Percentiles rank a stretch among this genome's conserved stretches.
phyloP scores from a whole-genome alignment of 805 yeast species.

The Yamadazyma akitaensis region DNA sequence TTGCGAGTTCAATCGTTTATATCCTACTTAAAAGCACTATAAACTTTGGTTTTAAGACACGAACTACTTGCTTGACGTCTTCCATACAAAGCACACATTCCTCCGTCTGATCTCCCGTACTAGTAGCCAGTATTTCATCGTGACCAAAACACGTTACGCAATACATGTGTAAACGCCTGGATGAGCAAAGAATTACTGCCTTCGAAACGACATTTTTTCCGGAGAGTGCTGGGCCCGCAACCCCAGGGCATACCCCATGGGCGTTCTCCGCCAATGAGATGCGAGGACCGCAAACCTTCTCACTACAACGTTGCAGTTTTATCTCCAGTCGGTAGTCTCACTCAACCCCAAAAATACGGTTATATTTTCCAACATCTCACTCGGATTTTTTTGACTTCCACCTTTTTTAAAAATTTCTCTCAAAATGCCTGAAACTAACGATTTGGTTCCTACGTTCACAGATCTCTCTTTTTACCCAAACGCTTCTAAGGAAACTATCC shows the following conservation, averaged over 20 bases:
- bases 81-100: no score
- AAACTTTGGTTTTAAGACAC: no score
- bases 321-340: not conserved
- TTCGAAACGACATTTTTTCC: not conserved
- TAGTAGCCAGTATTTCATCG: not conserved
- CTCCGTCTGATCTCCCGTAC: no score
- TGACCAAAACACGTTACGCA: not conserved
- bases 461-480: conserved; percentile 35
- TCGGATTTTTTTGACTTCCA: not conserved
- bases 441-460: conserved; percentile 31
- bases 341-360: conserved; percentile 1
- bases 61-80: no score
- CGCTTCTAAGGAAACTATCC: conserved; percentile 19
- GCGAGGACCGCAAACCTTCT: not conserved
- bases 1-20: no score
- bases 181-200: not conserved
- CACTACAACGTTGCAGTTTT: conserved; percentile 17
- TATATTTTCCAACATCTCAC: not conserved
- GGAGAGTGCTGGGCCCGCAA: not conserved
- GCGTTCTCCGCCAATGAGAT: conserved; percentile 3
- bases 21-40: no score
- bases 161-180: not conserved
- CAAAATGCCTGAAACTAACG: not conserved
- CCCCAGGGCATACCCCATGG: not conserved
- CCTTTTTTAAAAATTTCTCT: not conserved